phyloP scores from a whole-genome alignment of 2,329 filamentous ascomycete genomes.

The Botrytis paeoniae region DNA sequence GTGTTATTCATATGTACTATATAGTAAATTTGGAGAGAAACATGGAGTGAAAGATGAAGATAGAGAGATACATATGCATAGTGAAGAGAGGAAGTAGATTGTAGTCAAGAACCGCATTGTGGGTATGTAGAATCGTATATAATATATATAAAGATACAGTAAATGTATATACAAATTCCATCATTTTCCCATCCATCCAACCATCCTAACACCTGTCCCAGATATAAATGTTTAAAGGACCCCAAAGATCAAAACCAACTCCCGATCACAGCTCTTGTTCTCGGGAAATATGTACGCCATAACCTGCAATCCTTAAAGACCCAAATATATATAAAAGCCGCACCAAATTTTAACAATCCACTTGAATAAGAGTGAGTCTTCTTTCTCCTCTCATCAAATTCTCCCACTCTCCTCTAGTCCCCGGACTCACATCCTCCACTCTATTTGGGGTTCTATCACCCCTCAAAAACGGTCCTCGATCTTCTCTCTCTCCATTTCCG shows the following conservation, averaged over 20 bases:
- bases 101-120: not conserved
- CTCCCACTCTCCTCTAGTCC: slow-evolving; percentile 61
- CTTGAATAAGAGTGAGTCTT: slow-evolving; percentile 46
- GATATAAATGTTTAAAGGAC: too few species aligned
- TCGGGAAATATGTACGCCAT: slow-evolving; percentile 22
- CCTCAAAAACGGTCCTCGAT: slow-evolving; percentile 37
- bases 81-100: not conserved
- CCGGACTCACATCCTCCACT: slow-evolving; percentile 61
- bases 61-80: not conserved
- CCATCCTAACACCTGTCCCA: not conserved
- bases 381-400: slow-evolving; percentile 53
- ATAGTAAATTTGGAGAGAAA: not conserved
- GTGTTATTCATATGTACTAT: not conserved
- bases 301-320: not conserved
- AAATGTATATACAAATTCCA: not conserved
- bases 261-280: slow-evolving; percentile 38
- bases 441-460: slow-evolving; percentile 57
- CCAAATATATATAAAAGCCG: not conserved
- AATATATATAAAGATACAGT: not conserved
- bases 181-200: not conserved
- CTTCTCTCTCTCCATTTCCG: slow-evolving; percentile 21
- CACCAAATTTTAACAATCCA: slow-evolving; percentile 45
- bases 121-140: not conserved
- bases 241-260: not conserved
- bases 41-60: not conserved